Evolutionary conservation across 176 grass and related monocot genomes (phyloP), one percentile per base, ranked within the genome.

Genomic region (Oryza australiensis): DNA sequence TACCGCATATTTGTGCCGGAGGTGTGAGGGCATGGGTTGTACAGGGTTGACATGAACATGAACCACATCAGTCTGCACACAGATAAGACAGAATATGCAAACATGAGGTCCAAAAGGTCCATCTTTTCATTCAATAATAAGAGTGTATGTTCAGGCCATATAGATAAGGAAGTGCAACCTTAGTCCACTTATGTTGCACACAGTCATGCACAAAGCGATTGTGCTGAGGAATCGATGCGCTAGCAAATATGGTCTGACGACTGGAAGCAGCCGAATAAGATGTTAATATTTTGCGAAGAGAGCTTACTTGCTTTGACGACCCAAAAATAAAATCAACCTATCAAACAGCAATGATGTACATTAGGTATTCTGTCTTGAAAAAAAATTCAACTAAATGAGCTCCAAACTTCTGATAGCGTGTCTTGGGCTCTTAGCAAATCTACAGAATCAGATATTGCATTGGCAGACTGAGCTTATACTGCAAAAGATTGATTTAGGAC

Each of bases 311-410:
- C 79, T 91, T 98, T 57, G 84, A 77, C 9, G 96, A 95, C 74
- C 84, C 78, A 85, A 98, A 98, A 83, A 98, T 88, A 88, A 95
- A 95, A 90, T 98, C 96, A 74, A 95, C 92, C 96, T 95, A 77
- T 14, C 51, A 51, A 63, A 89, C 30, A 84, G 70, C 1, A 66
- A 14, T 6, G 28, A 42, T 82, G 26, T 27, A 13, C 4, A 75
- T 72, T 74, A 84, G 77, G 12, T 27, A 32, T 42, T 6, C 9
- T 59, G 18, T 49, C 2, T 20, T 34, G 0, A 6, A 46, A 68
- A 76, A 45, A 78, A 18, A 0, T 41, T 33, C 16, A 55, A 64
- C 4, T 2, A 34, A 63, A 62, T 0, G 53, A 72, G 26, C 22
- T 45, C n/a, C 18, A 37, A 37, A 37, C 35, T 37, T 37, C 35